A percentile compares a stretch with the other conserved stretches of the same genome.
phyloP scores from a whole-genome alignment of 441 rosid species.

The Erodium moschatum region DNA sequence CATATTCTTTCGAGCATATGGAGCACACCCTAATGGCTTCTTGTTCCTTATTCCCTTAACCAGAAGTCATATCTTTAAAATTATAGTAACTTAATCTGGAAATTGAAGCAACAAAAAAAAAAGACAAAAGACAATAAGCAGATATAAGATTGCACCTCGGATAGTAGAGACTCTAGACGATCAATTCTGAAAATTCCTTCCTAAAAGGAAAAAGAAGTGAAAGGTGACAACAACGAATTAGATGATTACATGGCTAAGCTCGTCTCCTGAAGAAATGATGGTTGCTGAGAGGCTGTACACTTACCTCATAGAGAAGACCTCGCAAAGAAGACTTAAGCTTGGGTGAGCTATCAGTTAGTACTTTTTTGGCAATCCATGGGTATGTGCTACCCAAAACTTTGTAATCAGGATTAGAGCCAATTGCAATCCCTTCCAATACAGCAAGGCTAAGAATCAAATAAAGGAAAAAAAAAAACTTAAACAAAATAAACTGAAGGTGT shows the following conservation, averaged over 20 bases:
- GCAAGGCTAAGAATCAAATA: constrained; percentile 56
- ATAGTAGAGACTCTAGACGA: constrained; percentile 78
- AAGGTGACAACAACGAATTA: neutral
- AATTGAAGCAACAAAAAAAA: neutral
- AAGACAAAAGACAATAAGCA: neutral
- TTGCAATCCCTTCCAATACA: constrained; percentile 92
- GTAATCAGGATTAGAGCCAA: constrained; percentile 67
- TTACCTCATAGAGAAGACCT: constrained; percentile 75
- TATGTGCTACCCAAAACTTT: constrained; percentile 93
- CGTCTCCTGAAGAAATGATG: constrained; percentile 10
- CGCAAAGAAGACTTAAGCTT: constrained; percentile 68
- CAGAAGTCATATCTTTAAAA: too few species aligned
- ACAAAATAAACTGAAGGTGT: neutral
- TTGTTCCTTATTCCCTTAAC: neutral
- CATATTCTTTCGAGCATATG: too few species aligned
- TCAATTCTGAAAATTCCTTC: constrained; percentile 87
- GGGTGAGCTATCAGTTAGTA: constrained; percentile 80
- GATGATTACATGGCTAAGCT: neutral
- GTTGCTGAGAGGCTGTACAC: constrained; percentile 11
- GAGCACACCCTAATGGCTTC: neutral
- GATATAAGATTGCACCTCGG: constrained; percentile 49
- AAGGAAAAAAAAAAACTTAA: constrained; percentile 6
- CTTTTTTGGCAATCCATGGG: constrained; percentile 95
- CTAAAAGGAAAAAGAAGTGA: constrained; percentile 28
- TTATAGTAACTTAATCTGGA: neutral